These are phyloP conservation scores for Malus hybrid DNA, from an alignment of 331 rosid species.

Conservation along the genomic window DNA sequence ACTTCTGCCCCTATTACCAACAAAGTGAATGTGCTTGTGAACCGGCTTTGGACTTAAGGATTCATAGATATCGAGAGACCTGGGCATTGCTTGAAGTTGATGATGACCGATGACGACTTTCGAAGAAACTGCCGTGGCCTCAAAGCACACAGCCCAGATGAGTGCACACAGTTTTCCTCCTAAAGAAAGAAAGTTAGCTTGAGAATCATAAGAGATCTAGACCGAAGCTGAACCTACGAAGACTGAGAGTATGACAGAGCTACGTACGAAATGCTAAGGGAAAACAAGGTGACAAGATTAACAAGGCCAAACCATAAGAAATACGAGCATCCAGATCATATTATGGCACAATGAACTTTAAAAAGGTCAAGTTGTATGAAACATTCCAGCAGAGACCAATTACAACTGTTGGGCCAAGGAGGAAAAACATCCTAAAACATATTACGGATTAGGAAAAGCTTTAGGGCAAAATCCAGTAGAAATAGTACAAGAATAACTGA, in stretches of 20 bases:
- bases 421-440: no score
- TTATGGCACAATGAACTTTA: not conserved
- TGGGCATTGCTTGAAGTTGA: not conserved
- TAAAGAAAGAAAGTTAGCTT: not conserved
- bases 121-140: not conserved
- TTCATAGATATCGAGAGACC: not conserved
- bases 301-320: not conserved
- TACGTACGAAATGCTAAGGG: not conserved
- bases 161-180: not conserved
- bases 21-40: not conserved
- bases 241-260: not conserved
- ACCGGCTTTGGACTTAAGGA: not conserved
- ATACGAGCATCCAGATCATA: not conserved
- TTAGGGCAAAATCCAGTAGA: not conserved
- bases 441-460: no score
- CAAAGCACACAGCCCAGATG: not conserved
- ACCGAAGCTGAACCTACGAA: not conserved
- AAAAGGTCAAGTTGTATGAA: not conserved
- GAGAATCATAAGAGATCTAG: not conserved
- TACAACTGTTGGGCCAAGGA: no score
- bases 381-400: not conserved
- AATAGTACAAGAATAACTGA: not conserved
- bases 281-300: not conserved
- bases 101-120: not conserved
- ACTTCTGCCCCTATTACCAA: no score